Conservation (phyloP, 805 yeast species). For the Starmera pachycereana region DNA sequence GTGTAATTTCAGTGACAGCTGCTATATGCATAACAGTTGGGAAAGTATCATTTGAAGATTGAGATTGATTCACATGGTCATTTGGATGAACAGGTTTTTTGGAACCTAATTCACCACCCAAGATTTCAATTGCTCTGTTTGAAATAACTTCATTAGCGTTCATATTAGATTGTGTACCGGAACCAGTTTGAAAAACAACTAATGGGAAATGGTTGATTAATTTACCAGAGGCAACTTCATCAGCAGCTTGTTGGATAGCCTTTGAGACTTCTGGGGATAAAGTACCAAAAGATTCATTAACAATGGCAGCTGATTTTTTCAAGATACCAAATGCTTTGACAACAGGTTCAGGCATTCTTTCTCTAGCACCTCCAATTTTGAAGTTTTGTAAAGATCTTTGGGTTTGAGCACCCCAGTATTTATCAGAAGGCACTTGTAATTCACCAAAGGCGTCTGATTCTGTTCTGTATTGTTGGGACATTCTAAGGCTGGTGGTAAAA, state of each 20-base stretch:
- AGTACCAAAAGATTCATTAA: conserved; percentile 70
- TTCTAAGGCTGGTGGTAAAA: too few relatives aligned
- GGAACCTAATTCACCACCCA: conserved; percentile 89
- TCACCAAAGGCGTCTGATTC: conserved; percentile 97
- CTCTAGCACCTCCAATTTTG: conserved; percentile 90
- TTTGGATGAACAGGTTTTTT: conserved; percentile 96
- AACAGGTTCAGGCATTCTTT: conserved; percentile 84
- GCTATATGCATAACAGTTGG: conserved; percentile 99
- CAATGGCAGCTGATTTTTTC: conserved; percentile 91
- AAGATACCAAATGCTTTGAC: conserved; percentile 87
- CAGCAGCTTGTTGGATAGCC: conserved; percentile 89
- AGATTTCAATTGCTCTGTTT: conserved; percentile 92
- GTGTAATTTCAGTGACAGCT: conserved; percentile 80
- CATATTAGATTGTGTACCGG: conserved; percentile 98
- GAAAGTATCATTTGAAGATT: conserved; percentile 98
- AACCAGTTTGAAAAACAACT: conserved; percentile 98
- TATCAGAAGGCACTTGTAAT: conserved; percentile 76
- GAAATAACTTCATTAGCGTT: conserved; percentile 98
- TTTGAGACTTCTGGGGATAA: conserved; percentile 75
- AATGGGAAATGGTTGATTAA: conserved; percentile 91
- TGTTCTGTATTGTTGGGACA: conserved; percentile 32
- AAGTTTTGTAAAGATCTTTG: conserved; percentile 89
- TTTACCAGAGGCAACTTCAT: conserved; percentile 89
- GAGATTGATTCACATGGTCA: conserved; percentile 97
- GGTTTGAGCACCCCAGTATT: conserved; percentile 98